Evolutionary conservation across 164 flowering plant genomes (phyloP), one percentile per base, ranked within the genome.

Genomic region (Berberis thunbergii): DNA sequence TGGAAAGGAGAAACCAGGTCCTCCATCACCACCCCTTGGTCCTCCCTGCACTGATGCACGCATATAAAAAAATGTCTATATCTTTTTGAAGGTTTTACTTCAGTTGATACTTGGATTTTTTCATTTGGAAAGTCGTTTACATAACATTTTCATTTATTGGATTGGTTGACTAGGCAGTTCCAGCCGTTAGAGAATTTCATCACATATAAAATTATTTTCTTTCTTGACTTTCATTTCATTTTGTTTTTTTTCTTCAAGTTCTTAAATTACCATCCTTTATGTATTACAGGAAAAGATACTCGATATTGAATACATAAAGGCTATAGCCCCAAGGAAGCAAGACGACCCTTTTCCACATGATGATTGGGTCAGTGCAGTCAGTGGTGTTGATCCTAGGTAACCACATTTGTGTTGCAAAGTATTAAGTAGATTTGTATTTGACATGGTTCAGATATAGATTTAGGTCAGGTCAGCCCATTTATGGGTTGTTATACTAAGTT

Each of bases 321-420:
- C 90, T 63, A 88, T 82, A 52, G 89, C 72, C 41, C 97, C 97
- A 44, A 74, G 86, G 13, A 89, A 80, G 62, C 79, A 89, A 70
- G 93, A 87, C 70, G 91, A 85, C 40, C 90, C 97, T 60, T 85
- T 82, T 56, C 59, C 80, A 61, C 99, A 95, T 77, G 96, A 85
- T 71, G 99, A 95, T 60, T 91, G 97, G 97, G 94, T 95, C 53
- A 87, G 96, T 80, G 97, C 97, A n/a, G 80, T 91, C 70, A 86
- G 79, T 81, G 96, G 94, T 62, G 85, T 92, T 70, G 67, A 69
- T 81, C 77, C 96, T 63, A 67, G 88, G 98, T 91, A 82, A 69
- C 80, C 54, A 50, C 50, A 38, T 41, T 7, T 5, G 2, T 66
- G 41, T 49, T 55, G 9, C 43, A 3, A 12, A 45, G 5, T 48